A percentile compares a stretch with the other conserved stretches of the same genome.
Evolutionary conservation across 1,139 yeast genomes (phyloP).

Genomic region (Geotrichum histeridarum): DNA sequence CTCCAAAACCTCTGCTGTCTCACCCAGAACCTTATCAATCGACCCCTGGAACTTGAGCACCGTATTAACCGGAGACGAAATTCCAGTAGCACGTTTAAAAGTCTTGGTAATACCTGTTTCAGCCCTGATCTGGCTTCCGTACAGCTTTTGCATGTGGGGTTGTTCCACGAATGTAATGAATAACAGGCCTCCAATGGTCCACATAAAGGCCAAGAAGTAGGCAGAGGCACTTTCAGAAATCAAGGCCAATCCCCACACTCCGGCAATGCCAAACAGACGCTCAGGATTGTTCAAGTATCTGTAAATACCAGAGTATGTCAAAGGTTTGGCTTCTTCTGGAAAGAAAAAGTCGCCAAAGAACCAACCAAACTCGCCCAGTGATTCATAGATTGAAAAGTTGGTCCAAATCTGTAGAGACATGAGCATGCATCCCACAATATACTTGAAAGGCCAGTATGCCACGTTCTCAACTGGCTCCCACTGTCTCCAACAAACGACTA

Average conservation of each 20-base stretch:
- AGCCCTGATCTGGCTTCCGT: conserved; percentile 52
- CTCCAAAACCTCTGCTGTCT: conserved; percentile 36
- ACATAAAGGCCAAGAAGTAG: conserved; percentile 52
- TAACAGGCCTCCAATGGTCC: conserved; percentile 65
- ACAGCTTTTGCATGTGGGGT: conserved; percentile 72
- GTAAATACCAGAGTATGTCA: conserved; percentile 80
- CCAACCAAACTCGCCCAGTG: conserved; percentile 85
- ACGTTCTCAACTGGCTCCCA: conserved; percentile 35
- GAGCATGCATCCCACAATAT: conserved; percentile 53
- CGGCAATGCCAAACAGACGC: conserved; percentile 74
- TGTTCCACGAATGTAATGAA: conserved; percentile 72
- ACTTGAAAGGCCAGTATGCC: conserved; percentile 47
- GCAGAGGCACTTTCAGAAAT: conserved; percentile 58
- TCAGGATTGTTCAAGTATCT: conserved; percentile 83
- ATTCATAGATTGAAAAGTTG: conserved; percentile 61
- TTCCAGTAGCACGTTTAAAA: conserved; percentile 36
- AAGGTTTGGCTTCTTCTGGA: conserved; percentile 46
- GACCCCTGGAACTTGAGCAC: conserved; percentile 33
- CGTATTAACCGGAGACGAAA: conserved; percentile 25
- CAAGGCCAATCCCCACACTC: conserved; percentile 73
- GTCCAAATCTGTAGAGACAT: conserved; percentile 67
- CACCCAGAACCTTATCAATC: conserved; percentile 37
- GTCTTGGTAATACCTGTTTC: conserved; percentile 67
- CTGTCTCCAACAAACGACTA: conserved; percentile 37
- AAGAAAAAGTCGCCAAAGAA: conserved; percentile 84